Evolutionary conservation across 176 grass and related monocot species (phyloP).

Genomic region (Raddia distichophylla): DNA sequence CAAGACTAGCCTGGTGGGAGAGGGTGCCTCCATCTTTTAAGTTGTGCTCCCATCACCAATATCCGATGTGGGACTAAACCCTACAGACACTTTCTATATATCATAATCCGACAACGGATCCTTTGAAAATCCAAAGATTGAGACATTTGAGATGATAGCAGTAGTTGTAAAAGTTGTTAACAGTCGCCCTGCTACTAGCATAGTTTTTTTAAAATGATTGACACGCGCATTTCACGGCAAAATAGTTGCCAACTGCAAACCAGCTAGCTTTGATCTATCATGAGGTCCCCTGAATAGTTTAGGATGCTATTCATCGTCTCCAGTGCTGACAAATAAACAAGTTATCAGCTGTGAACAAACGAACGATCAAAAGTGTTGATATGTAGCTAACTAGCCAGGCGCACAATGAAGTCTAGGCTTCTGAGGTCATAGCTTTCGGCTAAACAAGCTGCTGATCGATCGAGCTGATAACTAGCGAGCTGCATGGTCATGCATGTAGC

Average conservation of each 20-base stretch:
- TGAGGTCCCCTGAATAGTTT: constrained; percentile 20
- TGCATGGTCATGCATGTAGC: background rate
- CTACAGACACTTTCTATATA: too few relatives aligned
- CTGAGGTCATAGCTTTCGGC: background rate
- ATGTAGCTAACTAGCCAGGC: background rate
- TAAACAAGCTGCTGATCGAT: constrained; percentile 1
- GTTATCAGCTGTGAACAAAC: background rate
- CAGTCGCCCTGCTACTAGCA: background rate
- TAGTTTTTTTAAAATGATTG: constrained; percentile 5
- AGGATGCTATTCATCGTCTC: constrained; percentile 5
- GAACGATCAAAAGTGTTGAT: background rate
- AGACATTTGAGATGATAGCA: background rate
- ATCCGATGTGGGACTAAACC: too few relatives aligned
- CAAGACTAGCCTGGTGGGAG: too few relatives aligned
- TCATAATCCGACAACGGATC: too few relatives aligned
- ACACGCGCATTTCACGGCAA: constrained; percentile 33
- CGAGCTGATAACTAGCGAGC: too few relatives aligned
- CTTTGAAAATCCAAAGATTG: too few relatives aligned
- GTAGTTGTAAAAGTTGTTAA: background rate
- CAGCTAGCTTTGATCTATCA: background rate
- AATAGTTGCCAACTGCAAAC: constrained; percentile 2
- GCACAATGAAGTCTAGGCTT: background rate
- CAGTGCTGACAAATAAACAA: constrained; percentile 40
- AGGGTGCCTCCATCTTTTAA: too few relatives aligned
- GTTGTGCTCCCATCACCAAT: too few relatives aligned